Evolutionary conservation across 2,329 filamentous ascomycete genomes (phyloP), one percentile per base, ranked within the genome.

Genomic region (Hypoxylon sp.): DNA sequence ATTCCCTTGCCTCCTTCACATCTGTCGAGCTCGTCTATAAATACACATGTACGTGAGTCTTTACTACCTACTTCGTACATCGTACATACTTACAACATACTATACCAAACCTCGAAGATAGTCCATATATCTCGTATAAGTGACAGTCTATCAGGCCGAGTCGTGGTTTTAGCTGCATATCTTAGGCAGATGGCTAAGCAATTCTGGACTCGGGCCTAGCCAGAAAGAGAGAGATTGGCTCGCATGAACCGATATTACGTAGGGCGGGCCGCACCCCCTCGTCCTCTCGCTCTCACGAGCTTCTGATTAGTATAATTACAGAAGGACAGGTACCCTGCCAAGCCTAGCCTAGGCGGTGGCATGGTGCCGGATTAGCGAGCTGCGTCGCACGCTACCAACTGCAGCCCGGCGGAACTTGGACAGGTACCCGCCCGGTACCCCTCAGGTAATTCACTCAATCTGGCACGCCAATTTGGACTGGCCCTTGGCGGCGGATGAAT

Each of bases 401-500:
- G n/a, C n/a, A n/a, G n/a, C n/a, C n/a, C n/a, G n/a, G n/a, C n/a
- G n/a, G 13, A 9, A 4, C 5, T 33, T 10, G 41, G 38, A 11
- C 8, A 15, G 26, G 56, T 59, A 51, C 40, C 7, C 8, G 20
- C 7, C 9, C 41, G 45, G 55, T 58, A 58, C 21, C 23, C 3
- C 10, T 40, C 20, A 21, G 10, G 37, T 40, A 40, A 1, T n/a
- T 24, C 20, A 24, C 20, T 41, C 8, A 23, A 24, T 41, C 38
- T 41, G 38, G 38, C 20, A 21, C 20, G 18, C 20, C 38, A 62
- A n/a, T 60, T 62, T 56, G 60, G 60, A 50, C 60, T 56, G 60
- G 60, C 51, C 60, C 48, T 62, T 60, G 41, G 51, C 60, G 48
- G 55, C 48, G 45, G 60, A 58, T 50, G 42, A 52, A 47, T 18